Evolutionary conservation across 306 rosid genomes (phyloP), one percentile per base, ranked within the genome.

Genomic region (Herpetospermum pedunculosum): DNA sequence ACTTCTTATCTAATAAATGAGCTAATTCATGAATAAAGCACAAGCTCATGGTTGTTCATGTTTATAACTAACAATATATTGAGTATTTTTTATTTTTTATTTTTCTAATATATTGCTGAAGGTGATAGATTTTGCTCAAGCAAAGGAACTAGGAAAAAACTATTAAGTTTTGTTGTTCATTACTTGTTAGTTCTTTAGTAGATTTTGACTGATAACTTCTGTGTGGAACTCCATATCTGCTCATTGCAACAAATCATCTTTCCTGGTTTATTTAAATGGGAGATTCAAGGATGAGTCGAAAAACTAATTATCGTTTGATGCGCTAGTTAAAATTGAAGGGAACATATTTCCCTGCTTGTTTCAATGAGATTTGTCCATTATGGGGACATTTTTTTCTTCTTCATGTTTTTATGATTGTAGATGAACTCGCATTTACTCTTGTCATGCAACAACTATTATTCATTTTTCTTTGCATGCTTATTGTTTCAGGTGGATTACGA

Each of bases 401-500:
- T 21, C 21, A 2, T 21, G 13, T 34, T 34, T 29, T 9, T 16
- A 35, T 32, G 70, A 63, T 35, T 63, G 28, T 37, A 28, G 35
- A 57, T 57, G 64, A 28, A 29, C 34, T n/a, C 29, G 38, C 38
- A 63, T 64, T 21, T 41, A 40, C 1, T 4, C 23, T 15, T 40
- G 52, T 25, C 53, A 1, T 40, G 73, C 2, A 69, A 55, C 37
- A 55, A 77, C 73, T 59, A 48, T 38, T 75, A 67, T 71, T 59
- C 60, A 47, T 58, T 14, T 72, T 69, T 55, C 68, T 70, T 41
- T 74, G 74, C 60, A 64, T 75, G 70, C 38, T 75, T 78, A 70
- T 74, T 58, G 63, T 76, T 88, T 62, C 88, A 94, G 99, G 92
- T 94, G 83, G 99, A 94, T 80, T 94, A 91, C 64, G 80, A 88